Evolutionary conservation across 2,329 filamentous ascomycete species (phyloP), one percentile per base, ranked within the genome.

Genomic region (Penicillium sp.): DNA sequence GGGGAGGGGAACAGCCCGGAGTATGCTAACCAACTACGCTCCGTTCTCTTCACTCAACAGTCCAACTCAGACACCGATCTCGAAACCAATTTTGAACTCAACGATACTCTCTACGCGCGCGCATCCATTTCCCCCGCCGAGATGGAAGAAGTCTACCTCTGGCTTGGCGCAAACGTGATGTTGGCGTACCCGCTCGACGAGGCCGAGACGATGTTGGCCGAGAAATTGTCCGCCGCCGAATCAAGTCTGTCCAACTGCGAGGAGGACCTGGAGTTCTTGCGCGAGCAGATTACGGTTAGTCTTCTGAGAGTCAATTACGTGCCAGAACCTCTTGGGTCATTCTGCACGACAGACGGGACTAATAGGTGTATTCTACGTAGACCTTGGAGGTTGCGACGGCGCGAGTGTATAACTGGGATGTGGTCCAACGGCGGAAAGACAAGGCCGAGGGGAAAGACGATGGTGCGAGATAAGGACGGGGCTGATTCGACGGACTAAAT

Each of bases 91-190:
- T 98, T 97, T 67, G 90, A 96, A 72, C 80, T 98, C 46, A 96
- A 96, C 73, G 91, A 97, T 66, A 98, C 93, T 2, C 77, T 98
- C 7, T 96, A 90, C 65, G 88, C 90, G 18, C 93, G 90, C 68
- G 93, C 93, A 9, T 79, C 83, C 39, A 82, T 97, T 47, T 83
- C 85, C 24, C 82, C 85, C 1, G 89, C 88, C 0, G 83, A 71
- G 43, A 66, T 70, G 2, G 68, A 95, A 6, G 91, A 98, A 67
- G 91, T 98, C 9, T 95, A 95, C 66, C 78, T 98, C 46, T 98
- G 93, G 93, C 79, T 98, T n/a, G 93, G 93, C 32, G 91, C 93
- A 48, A 98, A 98, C 62, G 90, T 97, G 41, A 98, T 98, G 93
- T 77, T 98, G 50, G 83, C 93, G 43, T 98, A 98, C 67, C 88